Evolutionary conservation across 768 basidiomycete species (phyloP).

Genomic region (Panus rudis): DNA sequence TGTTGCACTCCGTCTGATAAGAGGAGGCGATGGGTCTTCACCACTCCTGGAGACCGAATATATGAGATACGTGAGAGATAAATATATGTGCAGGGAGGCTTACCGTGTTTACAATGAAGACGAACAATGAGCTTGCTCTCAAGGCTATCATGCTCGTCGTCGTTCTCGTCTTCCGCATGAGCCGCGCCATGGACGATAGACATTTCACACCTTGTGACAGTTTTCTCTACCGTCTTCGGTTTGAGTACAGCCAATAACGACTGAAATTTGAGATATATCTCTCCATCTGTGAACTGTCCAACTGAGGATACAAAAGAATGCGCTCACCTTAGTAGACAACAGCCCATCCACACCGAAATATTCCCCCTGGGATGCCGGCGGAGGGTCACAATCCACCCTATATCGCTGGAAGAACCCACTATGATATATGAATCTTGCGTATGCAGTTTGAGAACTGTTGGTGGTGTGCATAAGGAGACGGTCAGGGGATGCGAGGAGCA

Average conservation of each 20-base stretch:
- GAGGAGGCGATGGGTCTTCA: conserved; percentile 74
- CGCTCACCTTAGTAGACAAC: conserved; percentile 56
- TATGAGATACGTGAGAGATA: background rate
- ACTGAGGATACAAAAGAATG: background rate
- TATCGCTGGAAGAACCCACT: conserved; percentile 69
- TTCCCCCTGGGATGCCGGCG: conserved; percentile 31
- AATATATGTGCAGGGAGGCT: background rate
- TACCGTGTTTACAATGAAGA: conserved; percentile 81
- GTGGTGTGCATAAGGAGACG: conserved; percentile 61
- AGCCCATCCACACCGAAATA: conserved; percentile 49
- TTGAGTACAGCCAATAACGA: conserved; percentile 67
- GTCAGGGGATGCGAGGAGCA: conserved; percentile 57
- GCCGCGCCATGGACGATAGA: conserved; percentile 55
- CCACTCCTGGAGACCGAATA: conserved; percentile 43
- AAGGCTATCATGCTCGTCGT: conserved; percentile 49
- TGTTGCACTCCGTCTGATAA: conserved; percentile 52
- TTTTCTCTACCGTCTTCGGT: conserved; percentile 68
- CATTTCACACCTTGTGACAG: conserved; percentile 71
- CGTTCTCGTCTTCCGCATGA: too few relatives aligned
- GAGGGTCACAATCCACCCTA: conserved; percentile 28
- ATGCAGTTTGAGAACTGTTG: conserved; percentile 78
- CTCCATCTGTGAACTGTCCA: too few relatives aligned
- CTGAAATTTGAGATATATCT: too few relatives aligned
- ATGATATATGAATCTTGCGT: conserved; percentile 68
- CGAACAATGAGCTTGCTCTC: conserved; percentile 69